Base-by-base conservation (phyloP, 352 stramenopile species). In the Globisporangium ultimum region DNA sequence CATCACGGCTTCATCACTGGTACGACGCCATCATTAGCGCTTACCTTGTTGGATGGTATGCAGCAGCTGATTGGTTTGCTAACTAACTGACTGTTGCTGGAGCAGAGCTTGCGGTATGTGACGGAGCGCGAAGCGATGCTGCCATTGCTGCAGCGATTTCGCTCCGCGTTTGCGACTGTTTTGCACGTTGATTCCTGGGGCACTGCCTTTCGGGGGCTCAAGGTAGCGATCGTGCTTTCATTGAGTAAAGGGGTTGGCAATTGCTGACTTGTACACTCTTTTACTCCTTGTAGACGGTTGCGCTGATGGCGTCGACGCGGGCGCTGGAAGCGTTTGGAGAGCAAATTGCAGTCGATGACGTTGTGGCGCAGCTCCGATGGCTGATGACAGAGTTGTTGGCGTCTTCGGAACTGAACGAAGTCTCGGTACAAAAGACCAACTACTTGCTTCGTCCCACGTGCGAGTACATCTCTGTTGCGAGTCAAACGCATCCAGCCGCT, bases 31-130 rank as follows among this genome's bases (percentile, higher is more conserved):
- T 43, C 41, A 12, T 10, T 1, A 49, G 11, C 2, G 22, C 46
- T 15, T 17, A 5, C 28, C 28, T 6, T 36, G 28, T 36, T 6
- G 28, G 28, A 36, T 51, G 18, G 13, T 17, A 18, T 36, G 46
- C 10, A 47, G 8, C 17, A 9, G 20, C 21, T 38, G 4, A 11
- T 11, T 57, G 36, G 11, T 48, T 28, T 52, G 22, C 13, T 46
- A 5, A 18, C 17, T 8, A 17, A 38, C 18, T 34, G 38, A 1
- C 28, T 53, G 9, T 18, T 58, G 32, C 48, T 24, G 15, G 24
- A 10, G 7, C 38, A 92, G 83, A 84, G 77, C 21, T 60, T 91
- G 64, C 83, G 83, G 13, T 93, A 93, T 54, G 78, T 84, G 67
- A 93, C 83, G 7, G 79, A 90, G 58, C 70, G 70, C 9, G 72